Evolutionary conservation across 495 filamentous ascomycete species (phyloP), one percentile per base, ranked within the genome.

Genomic region (Paragyromitra xinjiangensis): DNA sequence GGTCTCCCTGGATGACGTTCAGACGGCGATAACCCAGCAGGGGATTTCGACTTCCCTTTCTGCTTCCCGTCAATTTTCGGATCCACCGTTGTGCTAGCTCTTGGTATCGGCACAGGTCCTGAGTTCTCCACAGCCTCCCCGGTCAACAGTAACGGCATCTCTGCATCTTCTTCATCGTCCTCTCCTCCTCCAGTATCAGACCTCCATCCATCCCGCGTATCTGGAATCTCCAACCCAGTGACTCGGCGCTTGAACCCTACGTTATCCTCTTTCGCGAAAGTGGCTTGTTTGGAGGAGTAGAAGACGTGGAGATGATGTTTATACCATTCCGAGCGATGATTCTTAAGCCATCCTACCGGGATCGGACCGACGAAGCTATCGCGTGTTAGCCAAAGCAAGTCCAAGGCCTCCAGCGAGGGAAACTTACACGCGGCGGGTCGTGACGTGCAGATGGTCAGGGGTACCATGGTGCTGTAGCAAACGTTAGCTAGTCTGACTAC

Each of bases 311-410:
- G 50, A 40, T 81, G 81, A 37, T 82, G 65, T 42, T 80, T 82
- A 26, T 78, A 82, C 81, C 80, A 82, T 44, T 80, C 80, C 9
- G 71, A 69, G 11, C 81, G 69, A 55, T 82, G 80, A 50, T 75
- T 80, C 67, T 78, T 80, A 7, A 82, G 63, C 81, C 81, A 83
- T 26, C 71, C 78, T 55, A 72, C 68, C 1, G 81, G 81, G 22
- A 82, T 80, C 5, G 81, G 81, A 6, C 81, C 81, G 9, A 83
- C 75, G 58, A 83, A 83, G 14, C 81, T 82, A 22, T 16, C 40
- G 26, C 12, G 19, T 34, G 29, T 34, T 34, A 34, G 4, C 79
- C 53, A 79, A 29, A 55, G 37, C 19, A 16, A 58, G 53, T 42
- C 39, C 19, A n/a, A 58, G 56, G 34, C 9, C 56, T 14, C 22